Evolutionary conservation across 2,329 filamentous ascomycete species (phyloP).

Genomic region (Ascochyta clinopodiicola): DNA sequence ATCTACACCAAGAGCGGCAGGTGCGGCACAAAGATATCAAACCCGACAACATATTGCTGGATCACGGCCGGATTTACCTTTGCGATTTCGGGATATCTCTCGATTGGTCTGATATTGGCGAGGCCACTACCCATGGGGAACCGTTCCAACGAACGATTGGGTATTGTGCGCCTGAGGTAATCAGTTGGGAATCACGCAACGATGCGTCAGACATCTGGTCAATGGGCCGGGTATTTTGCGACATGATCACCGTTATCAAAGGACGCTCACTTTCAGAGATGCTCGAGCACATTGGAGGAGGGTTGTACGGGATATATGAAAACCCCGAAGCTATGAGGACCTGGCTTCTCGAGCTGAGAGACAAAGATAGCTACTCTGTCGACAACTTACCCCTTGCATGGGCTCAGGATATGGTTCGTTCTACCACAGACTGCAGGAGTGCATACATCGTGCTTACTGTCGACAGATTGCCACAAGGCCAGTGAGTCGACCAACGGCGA

Average conservation of each 20-base stretch:
- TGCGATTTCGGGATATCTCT: constrained; percentile 1
- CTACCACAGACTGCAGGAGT: too few relatives aligned
- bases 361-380: too few relatives aligned
- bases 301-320: too few relatives aligned
- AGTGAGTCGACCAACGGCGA: too few relatives aligned
- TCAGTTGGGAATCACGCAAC: background rate
- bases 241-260: constrained; percentile 3
- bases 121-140: background rate
- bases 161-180: background rate
- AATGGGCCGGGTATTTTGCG: constrained; percentile 1
- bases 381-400: too few relatives aligned
- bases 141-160: background rate
- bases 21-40: constrained; percentile 2
- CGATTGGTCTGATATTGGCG: background rate
- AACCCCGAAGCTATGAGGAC: too few relatives aligned
- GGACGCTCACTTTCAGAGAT: too few relatives aligned
- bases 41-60: background rate
- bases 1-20: background rate
- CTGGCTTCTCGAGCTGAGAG: too few relatives aligned
- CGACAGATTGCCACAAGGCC: too few relatives aligned
- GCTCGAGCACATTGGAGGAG: too few relatives aligned
- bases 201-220: background rate
- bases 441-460: too few relatives aligned
- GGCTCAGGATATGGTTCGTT: too few relatives aligned
- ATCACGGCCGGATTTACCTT: background rate